Evolutionary conservation across 2,329 filamentous ascomycete species (phyloP), one percentile per base, ranked within the genome.

Genomic region (Penicillium decumbens): DNA sequence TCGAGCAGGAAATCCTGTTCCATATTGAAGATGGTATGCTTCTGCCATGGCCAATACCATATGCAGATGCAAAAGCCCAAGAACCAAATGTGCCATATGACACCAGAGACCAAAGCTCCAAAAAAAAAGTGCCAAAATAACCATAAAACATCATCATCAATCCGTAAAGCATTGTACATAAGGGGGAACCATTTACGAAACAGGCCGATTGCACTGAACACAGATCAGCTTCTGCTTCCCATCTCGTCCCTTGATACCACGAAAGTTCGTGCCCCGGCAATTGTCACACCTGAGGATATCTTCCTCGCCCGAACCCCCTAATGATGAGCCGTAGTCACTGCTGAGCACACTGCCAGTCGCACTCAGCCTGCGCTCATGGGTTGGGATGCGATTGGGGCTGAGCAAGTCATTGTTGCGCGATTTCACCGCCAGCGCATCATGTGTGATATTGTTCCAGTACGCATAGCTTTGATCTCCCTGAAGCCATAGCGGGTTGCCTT

Each of bases 261-360:
- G 80, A 57, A 89, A 89, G 51, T 83, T 81, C 18, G 69, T 77
- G 1, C 80, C 77, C 4, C 78, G 77, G 60, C 85, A 89, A 51
- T 75, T 76, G 20, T 73, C 70, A 60, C 85, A 88, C 23, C 67
- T 74, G 56, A 80, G 75, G n/a, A 72, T 72, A 18, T 77, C 76
- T 7, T 72, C 75, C 3, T 75, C 74, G 12, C 68, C 70, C 7
- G 71, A 71, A 4, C 62, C 68, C 4, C 62, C 69, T 18, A 52
- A 64, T 43, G 42, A 73, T 20, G 70, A 76, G 3, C 68, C 71
- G 50, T 75, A 72, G 56, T 82, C 80, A 54, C 79, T 83, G 62
- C 80, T 87, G 39, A 85, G 65, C 38, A 72, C 72, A 58, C 82
- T 85, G 2, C 75, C 71, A 7, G 54, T 38, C 10, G 70, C 64